A percentile compares a stretch with the other conserved stretches of the same genome.
Conservation (phyloP, 371 early-diverging fungal species). For the Mucor circinelloides region DNA sequence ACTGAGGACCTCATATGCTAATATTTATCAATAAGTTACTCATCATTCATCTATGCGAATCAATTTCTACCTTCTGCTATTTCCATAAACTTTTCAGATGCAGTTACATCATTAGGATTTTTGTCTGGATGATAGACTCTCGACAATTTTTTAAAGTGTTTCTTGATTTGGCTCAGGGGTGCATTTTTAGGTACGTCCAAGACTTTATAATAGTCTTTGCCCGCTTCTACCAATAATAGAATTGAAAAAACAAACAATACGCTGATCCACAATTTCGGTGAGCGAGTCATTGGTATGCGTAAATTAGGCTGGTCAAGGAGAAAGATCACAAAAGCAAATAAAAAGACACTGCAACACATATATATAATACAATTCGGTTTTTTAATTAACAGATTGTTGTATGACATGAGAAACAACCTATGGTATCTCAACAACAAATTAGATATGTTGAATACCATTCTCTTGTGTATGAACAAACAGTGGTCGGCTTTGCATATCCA, state of each 20-base stretch:
- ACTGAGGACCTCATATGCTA: constrained; percentile 94
- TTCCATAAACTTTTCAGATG: constrained; percentile 91
- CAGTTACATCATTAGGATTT: constrained; percentile 75
- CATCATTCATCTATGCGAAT: not conserved
- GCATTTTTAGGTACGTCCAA: constrained; percentile 88
- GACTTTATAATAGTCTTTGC: constrained; percentile 58
- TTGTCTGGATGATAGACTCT: constrained; percentile 93
- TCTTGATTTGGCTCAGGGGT: constrained; percentile 83
- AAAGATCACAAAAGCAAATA: not conserved
- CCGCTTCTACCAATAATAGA: constrained; percentile 13
- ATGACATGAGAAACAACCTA: not conserved
- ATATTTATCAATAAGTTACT: not conserved
- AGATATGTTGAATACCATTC: constrained; percentile 10
- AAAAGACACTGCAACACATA: not conserved
- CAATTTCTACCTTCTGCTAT: constrained; percentile 74
- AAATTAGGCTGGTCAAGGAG: not conserved
- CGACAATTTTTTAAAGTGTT: constrained; percentile 87
- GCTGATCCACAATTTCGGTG: not conserved
- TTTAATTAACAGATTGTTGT: not conserved
- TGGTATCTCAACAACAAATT: not conserved
- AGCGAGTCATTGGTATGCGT: not conserved
- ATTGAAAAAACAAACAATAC: not conserved
- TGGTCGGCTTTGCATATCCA: constrained; percentile 55
- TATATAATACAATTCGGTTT: not conserved
- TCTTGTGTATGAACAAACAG: constrained; percentile 31